Evolutionary conservation across 768 basidiomycete genomes (phyloP), one percentile per base, ranked within the genome.

Genomic region (Tulasnella sp.): DNA sequence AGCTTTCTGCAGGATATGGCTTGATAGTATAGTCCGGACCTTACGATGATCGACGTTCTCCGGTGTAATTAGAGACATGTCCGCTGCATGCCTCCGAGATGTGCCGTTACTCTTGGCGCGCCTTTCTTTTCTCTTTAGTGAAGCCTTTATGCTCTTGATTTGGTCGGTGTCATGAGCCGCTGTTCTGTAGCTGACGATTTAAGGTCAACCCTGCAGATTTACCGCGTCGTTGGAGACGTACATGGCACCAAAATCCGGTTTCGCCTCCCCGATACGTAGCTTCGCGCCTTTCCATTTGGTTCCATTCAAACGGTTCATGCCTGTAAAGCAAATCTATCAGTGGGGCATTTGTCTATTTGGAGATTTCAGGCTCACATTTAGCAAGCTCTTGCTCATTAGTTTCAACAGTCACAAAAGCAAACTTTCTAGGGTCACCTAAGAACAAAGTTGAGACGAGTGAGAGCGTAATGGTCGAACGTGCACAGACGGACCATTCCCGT

Each of bases 211-310:
- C 17, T 11, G n/a, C 52, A 6, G 11, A 29, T 59, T 11, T 44
- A 29, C 12, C 22, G 22, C 52, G 29, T 5, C 36, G 26, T 26
- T 41, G 16, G 2, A 2, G 12, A 75, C 82, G 41, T 66, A 90
- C 92, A 87, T 83, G 77, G 89, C 87, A 2, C 79, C 79, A 76
- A 83, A 93, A 78, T 92, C 88, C 1, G 88, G 89, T 74, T 87
- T 90, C n/a, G 92, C 92, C 75, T 93, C 91, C 9, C 91, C 91
- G 40, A 94, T 85, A 19, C 91, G 85, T 37, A 94, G 80, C 75
- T 90, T 93, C 26, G 91, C 81, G n/a, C 93, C 93, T 80, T 92
- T 94, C 90, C 91, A 95, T 0, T 86, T 90, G 6, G 90, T 87
- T 39, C 93, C 92, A 74, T 89, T 92, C 34, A 94, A 83, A 2